Evolutionary conservation across 2,329 filamentous ascomycete genomes (phyloP).

Genomic region (Pestalotiopsis sp.): DNA sequence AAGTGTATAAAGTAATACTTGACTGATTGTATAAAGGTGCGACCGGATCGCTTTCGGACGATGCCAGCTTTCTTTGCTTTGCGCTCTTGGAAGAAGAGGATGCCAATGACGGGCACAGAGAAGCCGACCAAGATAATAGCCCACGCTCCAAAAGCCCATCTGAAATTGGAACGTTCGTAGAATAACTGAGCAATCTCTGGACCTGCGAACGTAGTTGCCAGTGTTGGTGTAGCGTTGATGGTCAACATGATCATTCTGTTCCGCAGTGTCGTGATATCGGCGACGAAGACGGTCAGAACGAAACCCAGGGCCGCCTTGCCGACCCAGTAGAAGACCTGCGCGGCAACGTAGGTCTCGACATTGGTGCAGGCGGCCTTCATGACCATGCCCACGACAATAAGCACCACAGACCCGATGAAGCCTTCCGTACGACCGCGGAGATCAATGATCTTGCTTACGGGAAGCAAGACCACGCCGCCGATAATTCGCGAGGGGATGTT

Average conservation of each 20-base stretch:
- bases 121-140: slow-evolving; percentile 61
- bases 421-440: slow-evolving; percentile 4
- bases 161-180: slow-evolving; percentile 40
- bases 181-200: slow-evolving; percentile 42
- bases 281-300: slow-evolving; percentile 43
- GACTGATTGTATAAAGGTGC: slow-evolving; percentile 50
- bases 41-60: slow-evolving; percentile 40
- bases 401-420: not conserved
- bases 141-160: slow-evolving; percentile 63
- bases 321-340: slow-evolving; percentile 13
- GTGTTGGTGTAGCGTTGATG: slow-evolving; percentile 45
- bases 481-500: not conserved
- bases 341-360: slow-evolving; percentile 8
- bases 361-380: slow-evolving; percentile 3
- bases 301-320: slow-evolving; percentile 49
- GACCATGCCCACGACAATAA: slow-evolving; percentile 1
- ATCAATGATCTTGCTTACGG: slow-evolving; percentile 9
- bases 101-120: slow-evolving; percentile 35
- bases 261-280: slow-evolving; percentile 44
- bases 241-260: slow-evolving; percentile 47
- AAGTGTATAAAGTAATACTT: slow-evolving; percentile 60
- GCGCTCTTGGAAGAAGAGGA: slow-evolving; percentile 39
- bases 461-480: not conserved
- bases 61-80: slow-evolving; percentile 52
- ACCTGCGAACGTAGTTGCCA: slow-evolving; percentile 48